Evolutionary conservation across 805 yeast species (phyloP).

Genomic region (Pichia cabralensis): DNA sequence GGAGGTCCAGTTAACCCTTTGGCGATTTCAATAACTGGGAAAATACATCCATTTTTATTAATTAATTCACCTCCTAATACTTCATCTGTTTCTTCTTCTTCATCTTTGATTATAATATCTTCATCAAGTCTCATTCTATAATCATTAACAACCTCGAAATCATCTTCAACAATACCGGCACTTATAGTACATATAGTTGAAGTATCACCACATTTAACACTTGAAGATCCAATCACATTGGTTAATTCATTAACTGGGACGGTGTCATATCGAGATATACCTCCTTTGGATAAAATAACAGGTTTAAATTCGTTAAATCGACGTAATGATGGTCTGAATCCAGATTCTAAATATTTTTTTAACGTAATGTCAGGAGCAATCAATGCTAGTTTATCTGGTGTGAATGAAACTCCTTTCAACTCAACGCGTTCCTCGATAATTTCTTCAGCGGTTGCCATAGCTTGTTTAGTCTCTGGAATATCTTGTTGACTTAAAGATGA

Average conservation of each 20-base stretch:
- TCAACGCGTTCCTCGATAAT: no score
- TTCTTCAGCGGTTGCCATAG: no score
- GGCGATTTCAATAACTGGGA: slow-evolving; percentile 67
- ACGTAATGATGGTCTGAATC: slow-evolving; percentile 69
- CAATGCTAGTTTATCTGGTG: slow-evolving; percentile 74
- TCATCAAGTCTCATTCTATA: slow-evolving; percentile 30
- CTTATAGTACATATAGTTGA: slow-evolving; percentile 63
- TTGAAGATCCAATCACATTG: slow-evolving; percentile 53
- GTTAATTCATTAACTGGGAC: slow-evolving; percentile 15
- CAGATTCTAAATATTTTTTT: slow-evolving; percentile 65
- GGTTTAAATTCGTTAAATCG: slow-evolving; percentile 63
- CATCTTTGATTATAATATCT: slow-evolving; percentile 21
- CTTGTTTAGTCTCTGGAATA: no score
- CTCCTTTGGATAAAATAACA: slow-evolving; percentile 33
- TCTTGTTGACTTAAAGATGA: no score
- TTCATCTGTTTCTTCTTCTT: slow-evolving; percentile 8
- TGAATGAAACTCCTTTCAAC: slow-evolving; percentile 53
- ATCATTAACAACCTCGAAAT: slow-evolving; percentile 33
- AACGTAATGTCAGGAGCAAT: slow-evolving; percentile 80
- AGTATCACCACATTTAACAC: slow-evolving; percentile 62
- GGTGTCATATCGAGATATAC: slow-evolving; percentile 24
- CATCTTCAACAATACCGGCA: slow-evolving; percentile 55
- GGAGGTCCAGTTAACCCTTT: slow-evolving; percentile 76
- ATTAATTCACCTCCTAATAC: slow-evolving; percentile 8
- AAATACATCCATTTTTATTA: slow-evolving; percentile 34